phyloP scores from a whole-genome alignment of 1,139 yeast species.

The Blastobotrys niveus region DNA sequence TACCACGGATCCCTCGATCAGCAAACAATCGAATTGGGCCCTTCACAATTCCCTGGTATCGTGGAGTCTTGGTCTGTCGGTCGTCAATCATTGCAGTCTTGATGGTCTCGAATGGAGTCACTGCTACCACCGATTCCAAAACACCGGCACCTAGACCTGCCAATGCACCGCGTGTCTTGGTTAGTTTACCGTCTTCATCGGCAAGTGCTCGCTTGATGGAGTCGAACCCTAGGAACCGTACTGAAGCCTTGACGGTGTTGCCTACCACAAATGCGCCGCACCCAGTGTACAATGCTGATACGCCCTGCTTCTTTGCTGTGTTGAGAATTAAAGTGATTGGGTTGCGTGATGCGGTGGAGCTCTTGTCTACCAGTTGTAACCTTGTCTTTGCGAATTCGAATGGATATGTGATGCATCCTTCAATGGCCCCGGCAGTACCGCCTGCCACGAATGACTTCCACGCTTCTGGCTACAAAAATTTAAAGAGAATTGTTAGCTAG shows the following conservation, averaged over 20 bases:
- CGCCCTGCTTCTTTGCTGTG: slow-evolving; percentile 74
- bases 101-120: slow-evolving; percentile 95
- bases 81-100: slow-evolving; percentile 95
- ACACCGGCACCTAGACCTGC: slow-evolving; percentile 98
- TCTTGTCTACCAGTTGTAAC: slow-evolving; percentile 72
- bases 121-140: slow-evolving; percentile 85
- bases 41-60: slow-evolving; percentile 59
- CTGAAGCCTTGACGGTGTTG: slow-evolving; percentile 91
- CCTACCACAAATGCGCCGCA: slow-evolving; percentile 97
- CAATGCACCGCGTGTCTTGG: slow-evolving; percentile 84
- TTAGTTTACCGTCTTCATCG: slow-evolving; percentile 79
- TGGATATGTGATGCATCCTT: slow-evolving; percentile 87
- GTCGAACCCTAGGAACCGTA: slow-evolving; percentile 89
- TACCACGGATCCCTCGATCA: slow-evolving; percentile 77
- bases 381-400: slow-evolving; percentile 96
- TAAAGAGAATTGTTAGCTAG: too few species aligned
- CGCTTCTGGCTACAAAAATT: slow-evolving; percentile 31
- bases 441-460: slow-evolving; percentile 84
- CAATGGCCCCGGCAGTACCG: slow-evolving; percentile 90
- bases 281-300: slow-evolving; percentile 80
- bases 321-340: slow-evolving; percentile 75
- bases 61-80: slow-evolving; percentile 67
- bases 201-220: slow-evolving; percentile 68
- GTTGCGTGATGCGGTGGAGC: slow-evolving; percentile 62
- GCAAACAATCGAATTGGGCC: slow-evolving; percentile 59